phyloP scores from a whole-genome alignment of 1,139 yeast genomes.

The Kurtzmaniella quercitrusa region DNA sequence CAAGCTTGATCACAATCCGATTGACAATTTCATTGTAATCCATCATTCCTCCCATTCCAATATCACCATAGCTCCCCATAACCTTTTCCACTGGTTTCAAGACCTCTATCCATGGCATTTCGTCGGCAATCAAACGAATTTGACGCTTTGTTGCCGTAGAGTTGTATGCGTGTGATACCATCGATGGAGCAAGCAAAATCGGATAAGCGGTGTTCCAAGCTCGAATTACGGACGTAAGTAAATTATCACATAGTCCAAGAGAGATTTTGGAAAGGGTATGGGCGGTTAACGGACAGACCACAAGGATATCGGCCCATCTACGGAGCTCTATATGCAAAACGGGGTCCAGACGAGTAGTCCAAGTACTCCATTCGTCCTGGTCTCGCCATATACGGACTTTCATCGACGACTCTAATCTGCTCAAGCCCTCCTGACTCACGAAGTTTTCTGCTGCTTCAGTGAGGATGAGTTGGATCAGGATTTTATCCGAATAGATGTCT shows the following conservation, averaged over 20 bases:
- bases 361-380: constrained; percentile 85
- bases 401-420: constrained; percentile 30
- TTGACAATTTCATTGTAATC: constrained; percentile 90
- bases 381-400: constrained; percentile 79
- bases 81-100: constrained; percentile 91
- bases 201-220: constrained; percentile 94
- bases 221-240: constrained; percentile 79
- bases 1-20: constrained; percentile 72
- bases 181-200: constrained; percentile 84
- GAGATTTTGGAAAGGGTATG: constrained; percentile 89
- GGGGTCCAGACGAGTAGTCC: constrained; percentile 85
- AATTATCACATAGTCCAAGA: constrained; percentile 83
- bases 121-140: constrained; percentile 67
- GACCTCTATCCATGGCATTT: constrained; percentile 88
- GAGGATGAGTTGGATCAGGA: constrained; percentile 74
- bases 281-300: constrained; percentile 88
- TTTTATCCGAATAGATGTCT: constrained; percentile 74
- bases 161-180: constrained; percentile 88
- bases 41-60: constrained; percentile 94
- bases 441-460: constrained; percentile 84
- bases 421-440: constrained; percentile 54
- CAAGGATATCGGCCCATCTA: constrained; percentile 90
- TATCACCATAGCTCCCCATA: constrained; percentile 88
- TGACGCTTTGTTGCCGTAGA: constrained; percentile 86
- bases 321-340: constrained; percentile 89